These are phyloP conservation scores for Zygosaccharomyces sapae DNA, from an alignment of 1,139 yeast species.

Conservation along the genomic window DNA sequence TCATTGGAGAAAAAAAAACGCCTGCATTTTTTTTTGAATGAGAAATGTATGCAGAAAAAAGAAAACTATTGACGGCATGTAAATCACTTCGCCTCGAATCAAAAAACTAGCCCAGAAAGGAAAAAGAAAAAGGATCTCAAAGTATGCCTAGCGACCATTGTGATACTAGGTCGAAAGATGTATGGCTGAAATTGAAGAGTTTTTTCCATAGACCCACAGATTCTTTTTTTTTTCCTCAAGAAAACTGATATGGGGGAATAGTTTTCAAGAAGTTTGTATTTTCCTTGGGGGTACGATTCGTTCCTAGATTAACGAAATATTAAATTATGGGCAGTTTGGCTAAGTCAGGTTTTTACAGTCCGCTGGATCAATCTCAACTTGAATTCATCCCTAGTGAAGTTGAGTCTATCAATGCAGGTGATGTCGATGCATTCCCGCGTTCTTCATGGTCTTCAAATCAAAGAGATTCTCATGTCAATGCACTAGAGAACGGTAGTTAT, in stretches of 20 bases:
- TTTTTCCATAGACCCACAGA: too few species aligned
- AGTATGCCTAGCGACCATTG: neutral
- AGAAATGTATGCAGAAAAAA: neutral
- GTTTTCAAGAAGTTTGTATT: too few species aligned
- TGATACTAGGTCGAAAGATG: neutral
- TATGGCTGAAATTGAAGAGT: neutral
- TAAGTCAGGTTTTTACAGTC: constrained; percentile 13
- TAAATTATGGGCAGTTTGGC: neutral
- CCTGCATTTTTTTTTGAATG: neutral
- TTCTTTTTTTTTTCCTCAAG: too few species aligned
- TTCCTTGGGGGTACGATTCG: too few species aligned
- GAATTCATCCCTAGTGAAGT: constrained; percentile 21
- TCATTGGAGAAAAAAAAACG: neutral
- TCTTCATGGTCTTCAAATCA: neutral
- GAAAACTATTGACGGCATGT: neutral
- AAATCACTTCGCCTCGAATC: neutral
- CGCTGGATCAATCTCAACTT: constrained; percentile 23
- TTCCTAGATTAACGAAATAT: too few species aligned
- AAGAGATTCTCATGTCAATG: constrained; percentile 7
- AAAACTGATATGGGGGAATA: too few species aligned
- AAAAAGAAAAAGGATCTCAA: neutral
- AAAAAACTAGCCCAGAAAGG: too few species aligned
- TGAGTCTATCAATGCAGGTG: constrained; percentile 14
- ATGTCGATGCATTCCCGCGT: constrained; percentile 2
- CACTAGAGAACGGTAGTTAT: neutral